Evolutionary conservation across 148 eudicot genomes (phyloP).

Genomic region (Vaccinium myrtillus): DNA sequence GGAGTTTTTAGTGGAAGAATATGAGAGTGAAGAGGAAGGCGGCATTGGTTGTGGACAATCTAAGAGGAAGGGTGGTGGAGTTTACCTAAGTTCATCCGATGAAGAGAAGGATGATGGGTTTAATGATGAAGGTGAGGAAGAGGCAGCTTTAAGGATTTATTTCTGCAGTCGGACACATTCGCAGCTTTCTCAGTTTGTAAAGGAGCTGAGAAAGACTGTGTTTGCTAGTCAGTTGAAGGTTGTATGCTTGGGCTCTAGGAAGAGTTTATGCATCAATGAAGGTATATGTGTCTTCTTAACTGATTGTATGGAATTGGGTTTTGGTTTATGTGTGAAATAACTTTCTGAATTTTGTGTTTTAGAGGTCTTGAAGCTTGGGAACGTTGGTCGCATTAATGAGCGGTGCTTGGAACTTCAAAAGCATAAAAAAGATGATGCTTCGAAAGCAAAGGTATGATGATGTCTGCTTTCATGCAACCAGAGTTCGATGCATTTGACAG

Average conservation of each 20-base stretch:
- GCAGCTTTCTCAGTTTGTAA: constrained; percentile 88
- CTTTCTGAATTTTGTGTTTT: constrained; percentile 12
- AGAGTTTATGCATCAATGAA: constrained; percentile 86
- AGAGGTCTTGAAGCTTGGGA: constrained; percentile 87
- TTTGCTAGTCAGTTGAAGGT: constrained; percentile 79
- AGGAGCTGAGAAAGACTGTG: constrained; percentile 83
- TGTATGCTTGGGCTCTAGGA: constrained; percentile 90
- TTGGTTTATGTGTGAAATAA: background rate
- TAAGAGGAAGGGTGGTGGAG: constrained; percentile 60
- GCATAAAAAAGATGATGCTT: constrained; percentile 54
- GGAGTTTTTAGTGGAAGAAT: constrained; percentile 81
- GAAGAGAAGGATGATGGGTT: constrained; percentile 43
- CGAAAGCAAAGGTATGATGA: constrained; percentile 67
- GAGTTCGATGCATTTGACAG: background rate
- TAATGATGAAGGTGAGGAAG: constrained; percentile 39
- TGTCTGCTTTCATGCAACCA: background rate
- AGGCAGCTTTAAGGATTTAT: constrained; percentile 57
- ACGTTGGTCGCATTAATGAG: constrained; percentile 64
- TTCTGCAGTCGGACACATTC: constrained; percentile 97
- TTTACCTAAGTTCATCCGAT: constrained; percentile 56
- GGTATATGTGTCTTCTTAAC: constrained; percentile 34
- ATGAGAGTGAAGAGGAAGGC: constrained; percentile 74
- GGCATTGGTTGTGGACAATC: constrained; percentile 28
- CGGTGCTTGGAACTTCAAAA: constrained; percentile 92
- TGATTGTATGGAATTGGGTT: background rate